Evolutionary conservation across 2,329 filamentous ascomycete species (phyloP), one percentile per base, ranked within the genome.

Genomic region (Phaeosphaeria sp.): DNA sequence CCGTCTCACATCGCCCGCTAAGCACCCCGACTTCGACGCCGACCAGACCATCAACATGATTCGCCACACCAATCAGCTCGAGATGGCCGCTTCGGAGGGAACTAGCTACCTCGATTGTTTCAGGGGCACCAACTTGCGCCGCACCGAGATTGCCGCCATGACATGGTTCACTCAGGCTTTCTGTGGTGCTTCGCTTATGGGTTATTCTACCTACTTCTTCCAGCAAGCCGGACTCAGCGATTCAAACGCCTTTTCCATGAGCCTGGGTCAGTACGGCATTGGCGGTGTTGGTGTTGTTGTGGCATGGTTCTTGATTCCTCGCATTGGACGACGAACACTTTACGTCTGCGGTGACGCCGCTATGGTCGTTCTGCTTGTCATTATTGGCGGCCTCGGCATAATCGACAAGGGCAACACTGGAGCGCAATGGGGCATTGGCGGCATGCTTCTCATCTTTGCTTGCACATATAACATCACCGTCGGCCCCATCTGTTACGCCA

Each of bases 401-500:
- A 66, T 68, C 1, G 77, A 78, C 2, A 60, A 55, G 42, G 65
- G 61, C 43, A 73, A 75, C 54, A 78, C 84, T 0, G 69, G 78
- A 1, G 84, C 91, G 64, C 68, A 73, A 46, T 78, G 75, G 75
- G 68, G 63, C 15, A 71, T 74, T 25, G 76, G 73, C 30, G 70
- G 69, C 22, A 71, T 76, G 62, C 62, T 76, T 15, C 59, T 77
- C 5, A 54, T 74, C 49, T 76, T 74, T 48, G 72, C 92, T 0
- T 80, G 94, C 44, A 87, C 89, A 71, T 97, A 96, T 78, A 91
- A 97, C 75, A 82, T 92, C 52, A 91, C 90, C 0, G 92, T 97
- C 44, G 93, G 93, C 22, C 95, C 93, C 0, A 91, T 96, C 10
- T 93, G 90, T 77, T 97, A 96, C 79, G 94, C 92, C 0, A 85